A percentile compares a stretch with the other conserved stretches of the same genome.
phyloP scores from a whole-genome alignment of 2,329 filamentous ascomycete species.

The Claviceps quebecensis region DNA sequence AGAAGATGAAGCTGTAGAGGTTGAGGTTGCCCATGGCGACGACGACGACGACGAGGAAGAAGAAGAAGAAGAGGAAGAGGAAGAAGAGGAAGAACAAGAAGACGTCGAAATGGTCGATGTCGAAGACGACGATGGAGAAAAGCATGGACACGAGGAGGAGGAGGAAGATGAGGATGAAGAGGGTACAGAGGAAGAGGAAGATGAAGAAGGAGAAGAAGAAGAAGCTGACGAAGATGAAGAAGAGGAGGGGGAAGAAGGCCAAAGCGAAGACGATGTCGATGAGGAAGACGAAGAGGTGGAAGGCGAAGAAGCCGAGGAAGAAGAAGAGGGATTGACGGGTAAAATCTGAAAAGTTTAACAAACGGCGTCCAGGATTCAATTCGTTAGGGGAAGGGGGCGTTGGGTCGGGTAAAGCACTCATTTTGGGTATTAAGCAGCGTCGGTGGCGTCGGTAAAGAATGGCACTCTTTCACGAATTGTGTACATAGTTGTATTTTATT shows the following conservation, averaged over 20 bases:
- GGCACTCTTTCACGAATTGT: too few relatives aligned
- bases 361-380: neutral
- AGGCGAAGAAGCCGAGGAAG: constrained; percentile 1
- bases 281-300: constrained; percentile 1
- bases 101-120: constrained; percentile 8
- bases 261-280: constrained; percentile 7
- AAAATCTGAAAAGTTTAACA: neutral
- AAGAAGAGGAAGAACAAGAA: constrained; percentile 13
- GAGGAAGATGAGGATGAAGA: constrained; percentile 8
- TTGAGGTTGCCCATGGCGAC: constrained; percentile 8
- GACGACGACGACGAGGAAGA: constrained; percentile 2
- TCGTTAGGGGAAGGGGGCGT: neutral
- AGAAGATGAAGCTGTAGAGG: constrained; percentile 7
- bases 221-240: constrained; percentile 11
- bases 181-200: constrained; percentile 5
- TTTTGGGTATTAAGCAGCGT: neutral
- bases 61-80: constrained; percentile 6
- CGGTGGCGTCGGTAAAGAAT: too few relatives aligned
- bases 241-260: constrained; percentile 3
- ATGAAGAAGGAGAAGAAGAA: constrained; percentile 6
- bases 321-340: neutral
- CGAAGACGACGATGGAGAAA: constrained; percentile 5
- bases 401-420: neutral
- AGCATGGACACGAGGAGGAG: constrained; percentile 8
- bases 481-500: neutral